Conservation (phyloP, 345 rosid species). For the Salix koriyanagi region DNA sequence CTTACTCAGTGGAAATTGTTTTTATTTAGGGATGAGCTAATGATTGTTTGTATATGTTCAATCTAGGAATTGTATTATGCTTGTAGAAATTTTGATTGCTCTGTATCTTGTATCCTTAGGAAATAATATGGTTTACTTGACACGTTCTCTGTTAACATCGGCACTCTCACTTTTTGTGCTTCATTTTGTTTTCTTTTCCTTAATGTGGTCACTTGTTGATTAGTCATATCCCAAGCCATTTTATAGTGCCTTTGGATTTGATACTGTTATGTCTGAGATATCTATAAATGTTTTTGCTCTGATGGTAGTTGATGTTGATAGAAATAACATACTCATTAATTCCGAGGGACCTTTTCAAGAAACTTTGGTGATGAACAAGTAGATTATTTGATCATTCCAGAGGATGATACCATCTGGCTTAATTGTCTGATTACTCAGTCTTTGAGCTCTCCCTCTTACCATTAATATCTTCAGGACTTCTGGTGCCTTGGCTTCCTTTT, state of each 20-base stretch:
- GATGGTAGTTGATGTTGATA: not conserved
- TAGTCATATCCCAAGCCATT: not conserved
- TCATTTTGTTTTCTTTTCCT: not conserved
- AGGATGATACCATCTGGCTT: not conserved
- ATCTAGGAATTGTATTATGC: not conserved
- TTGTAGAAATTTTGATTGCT: not conserved
- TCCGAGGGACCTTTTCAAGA: not conserved
- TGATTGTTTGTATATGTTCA: not conserved
- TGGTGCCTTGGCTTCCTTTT: not conserved
- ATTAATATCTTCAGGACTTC: not conserved
- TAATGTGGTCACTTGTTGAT: not conserved
- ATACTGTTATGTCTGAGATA: not conserved
- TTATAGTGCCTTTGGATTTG: not conserved
- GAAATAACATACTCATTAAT: not conserved
- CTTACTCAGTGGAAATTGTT: not conserved
- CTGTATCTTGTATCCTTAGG: not conserved
- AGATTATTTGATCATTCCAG: not conserved
- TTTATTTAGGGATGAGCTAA: not conserved
- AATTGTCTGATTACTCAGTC: not conserved
- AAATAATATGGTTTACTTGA: not conserved
- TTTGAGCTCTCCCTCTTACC: not conserved
- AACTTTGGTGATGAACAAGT: not conserved
- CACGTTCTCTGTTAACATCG: not conserved
- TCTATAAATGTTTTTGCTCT: not conserved
- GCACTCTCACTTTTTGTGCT: not conserved